phyloP scores from a whole-genome alignment of 345 rosid genomes.

The Eutrema japonicum region DNA sequence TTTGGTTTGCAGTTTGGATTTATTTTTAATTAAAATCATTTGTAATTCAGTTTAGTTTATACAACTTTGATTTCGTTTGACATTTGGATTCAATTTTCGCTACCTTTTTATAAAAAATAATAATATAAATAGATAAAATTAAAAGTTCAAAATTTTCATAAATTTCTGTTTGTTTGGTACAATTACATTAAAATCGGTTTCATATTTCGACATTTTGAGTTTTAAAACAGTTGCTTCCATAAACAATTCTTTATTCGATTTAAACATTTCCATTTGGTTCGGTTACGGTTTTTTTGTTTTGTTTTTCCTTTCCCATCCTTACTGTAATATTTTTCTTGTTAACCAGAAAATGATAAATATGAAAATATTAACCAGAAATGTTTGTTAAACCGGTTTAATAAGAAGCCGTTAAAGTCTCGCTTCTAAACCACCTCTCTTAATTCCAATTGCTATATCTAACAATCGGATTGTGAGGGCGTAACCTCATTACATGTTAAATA shows the following conservation, averaged over 20 bases:
- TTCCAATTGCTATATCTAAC: neutral
- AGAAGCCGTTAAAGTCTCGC: constrained; percentile 8
- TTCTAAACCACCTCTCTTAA: constrained; percentile 27
- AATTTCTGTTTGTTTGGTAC: neutral
- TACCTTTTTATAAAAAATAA: too few species aligned
- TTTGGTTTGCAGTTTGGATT: neutral
- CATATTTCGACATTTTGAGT: neutral
- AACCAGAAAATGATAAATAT: constrained; percentile 1
- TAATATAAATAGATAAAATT: too few species aligned
- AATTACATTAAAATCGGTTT: neutral
- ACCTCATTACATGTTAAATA: constrained; percentile 30
- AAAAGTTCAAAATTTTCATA: neutral
- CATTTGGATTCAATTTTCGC: too few species aligned
- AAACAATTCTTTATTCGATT: neutral
- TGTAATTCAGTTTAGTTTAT: neutral
- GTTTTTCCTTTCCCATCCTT: too few species aligned
- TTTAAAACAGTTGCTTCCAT: neutral
- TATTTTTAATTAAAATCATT: neutral
- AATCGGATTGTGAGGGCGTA: neutral
- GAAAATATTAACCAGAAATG: neutral
- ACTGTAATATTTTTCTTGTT: neutral
- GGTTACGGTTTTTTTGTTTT: neutral
- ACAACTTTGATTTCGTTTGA: neutral
- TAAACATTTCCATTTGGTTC: neutral
- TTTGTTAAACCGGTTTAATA: neutral